Base-by-base conservation (phyloP, 441 rosid species). In the Pelargonium cotyledonis region DNA sequence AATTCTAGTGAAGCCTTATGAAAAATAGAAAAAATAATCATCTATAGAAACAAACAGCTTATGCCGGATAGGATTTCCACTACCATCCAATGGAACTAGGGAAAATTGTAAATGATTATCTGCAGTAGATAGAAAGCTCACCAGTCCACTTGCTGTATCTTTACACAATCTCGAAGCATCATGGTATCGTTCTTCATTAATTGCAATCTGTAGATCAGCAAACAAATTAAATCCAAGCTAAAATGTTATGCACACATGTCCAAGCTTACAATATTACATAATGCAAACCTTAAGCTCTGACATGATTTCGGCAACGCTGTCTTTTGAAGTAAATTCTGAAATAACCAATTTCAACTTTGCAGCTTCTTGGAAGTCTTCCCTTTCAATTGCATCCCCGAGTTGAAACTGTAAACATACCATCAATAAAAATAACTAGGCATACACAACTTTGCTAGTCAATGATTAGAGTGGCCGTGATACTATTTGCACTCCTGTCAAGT, bases 111-210 rank as follows among this genome's bases (percentile, higher is more conserved):
- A 21, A 26, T 0, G 10, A 65, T 14, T 58, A 12, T 10, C 16
- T 14, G 55, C 35, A 41, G 64, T 62, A 65, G 66, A 46, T 12
- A 67, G 5, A 68, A 60, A 74, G 51, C 51, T 75, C 89, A 94
- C 98, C 97, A 94, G 78, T 79, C 97, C 98, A 71, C 92, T 85
- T 78, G 93, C 95, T n/a, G 96, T 89, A 65, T 70, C 67, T 77
- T 78, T 91, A 72, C 89, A 85, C 76, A 94, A 71, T 71, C 80
- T 82, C 18, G 92, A 88, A 76, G 99, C 99, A 80, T 91, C 97
- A 73, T 77, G 89, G 75, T 91, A 94, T 35, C 94, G 88, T 80
- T 94, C 97, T 72, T 94, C 89, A 29, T 74, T 80, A 69, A 91
- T 77, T 26, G 96, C 95, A 65, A 68, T 80, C 96, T 94, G 86